Conservation (phyloP, 768 basidiomycete genomes). For the Pisolithus microcarpus region DNA sequence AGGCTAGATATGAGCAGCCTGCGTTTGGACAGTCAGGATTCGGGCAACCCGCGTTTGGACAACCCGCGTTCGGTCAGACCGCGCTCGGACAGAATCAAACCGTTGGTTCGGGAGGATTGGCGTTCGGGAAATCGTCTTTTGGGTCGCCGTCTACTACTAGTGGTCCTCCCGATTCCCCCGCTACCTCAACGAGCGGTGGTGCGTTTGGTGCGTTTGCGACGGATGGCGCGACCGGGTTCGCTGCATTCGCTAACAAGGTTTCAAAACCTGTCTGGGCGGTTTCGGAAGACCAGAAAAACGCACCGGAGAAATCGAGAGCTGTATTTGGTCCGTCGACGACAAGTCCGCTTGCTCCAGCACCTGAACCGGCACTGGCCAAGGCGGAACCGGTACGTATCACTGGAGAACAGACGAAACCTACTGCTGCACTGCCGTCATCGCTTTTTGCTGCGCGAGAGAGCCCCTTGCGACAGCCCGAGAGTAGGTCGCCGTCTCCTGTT, state of each 20-base stretch:
- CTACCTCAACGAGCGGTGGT: constrained; percentile 18
- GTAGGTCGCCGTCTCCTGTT: constrained; percentile 24
- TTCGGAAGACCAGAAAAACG: constrained; percentile 4
- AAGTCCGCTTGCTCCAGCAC: constrained; percentile 6
- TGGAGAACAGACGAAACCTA: not conserved
- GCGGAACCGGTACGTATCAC: constrained; percentile 7
- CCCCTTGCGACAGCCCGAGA: constrained; percentile 11
- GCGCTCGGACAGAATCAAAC: not conserved
- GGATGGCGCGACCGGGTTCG: constrained; percentile 23
- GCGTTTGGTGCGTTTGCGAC: constrained; percentile 33
- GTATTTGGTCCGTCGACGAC: not conserved
- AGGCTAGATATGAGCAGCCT: constrained; percentile 32
- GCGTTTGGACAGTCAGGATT: constrained; percentile 34
- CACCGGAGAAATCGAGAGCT: constrained; percentile 2
- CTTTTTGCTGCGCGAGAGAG: constrained; percentile 10
- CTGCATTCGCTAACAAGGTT: constrained; percentile 13
- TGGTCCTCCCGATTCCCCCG: constrained; percentile 4
- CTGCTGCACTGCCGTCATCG: not conserved
- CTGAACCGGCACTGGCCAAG: constrained; percentile 8
- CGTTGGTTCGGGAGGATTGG: constrained; percentile 11
- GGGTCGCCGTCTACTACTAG: too few species aligned
- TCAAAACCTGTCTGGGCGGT: constrained; percentile 19
- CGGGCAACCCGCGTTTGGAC: constrained; percentile 12
- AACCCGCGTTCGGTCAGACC: constrained; percentile 8
- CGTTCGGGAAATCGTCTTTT: constrained; percentile 8